These are phyloP conservation scores for Theobroma grandiflorum DNA, from an alignment of 441 rosid species.

Conservation along the genomic window DNA sequence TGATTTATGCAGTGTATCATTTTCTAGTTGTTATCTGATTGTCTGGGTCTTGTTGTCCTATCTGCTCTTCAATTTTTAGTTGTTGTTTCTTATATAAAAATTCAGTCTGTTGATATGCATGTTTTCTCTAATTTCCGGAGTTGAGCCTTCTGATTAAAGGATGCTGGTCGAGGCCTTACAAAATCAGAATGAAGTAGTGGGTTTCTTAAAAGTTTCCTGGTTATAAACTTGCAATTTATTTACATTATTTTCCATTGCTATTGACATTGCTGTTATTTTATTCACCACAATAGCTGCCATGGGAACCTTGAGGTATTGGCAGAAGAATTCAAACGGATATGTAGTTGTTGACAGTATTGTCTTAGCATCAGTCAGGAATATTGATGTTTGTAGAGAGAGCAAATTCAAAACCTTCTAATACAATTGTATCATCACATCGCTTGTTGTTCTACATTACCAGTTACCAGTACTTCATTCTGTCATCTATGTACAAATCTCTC, in stretches of 20 bases:
- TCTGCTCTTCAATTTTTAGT: constrained; percentile 13
- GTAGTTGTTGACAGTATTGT: constrained; percentile 6
- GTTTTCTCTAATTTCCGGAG: constrained; percentile 56
- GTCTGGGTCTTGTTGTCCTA: constrained; percentile 12
- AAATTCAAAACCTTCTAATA: background rate
- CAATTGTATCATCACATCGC: background rate
- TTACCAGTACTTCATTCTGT: background rate
- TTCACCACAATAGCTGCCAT: background rate
- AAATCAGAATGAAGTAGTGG: constrained; percentile 99
- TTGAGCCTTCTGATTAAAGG: constrained; percentile 96
- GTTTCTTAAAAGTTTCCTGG: constrained; percentile 16
- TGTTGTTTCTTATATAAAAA: constrained; percentile 13
- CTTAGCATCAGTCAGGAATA: background rate
- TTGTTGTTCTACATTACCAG: background rate
- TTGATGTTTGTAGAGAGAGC: background rate
- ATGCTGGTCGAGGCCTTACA: constrained; percentile 98
- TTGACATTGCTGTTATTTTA: constrained; percentile 10
- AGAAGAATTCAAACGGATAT: constrained; percentile 6
- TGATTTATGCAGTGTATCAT: constrained; percentile 16
- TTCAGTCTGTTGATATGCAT: constrained; percentile 33
- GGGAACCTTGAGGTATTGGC: background rate
- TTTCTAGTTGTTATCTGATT: constrained; percentile 17
- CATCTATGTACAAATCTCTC: background rate
- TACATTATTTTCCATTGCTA: constrained; percentile 13
- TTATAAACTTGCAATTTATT: background rate